These are phyloP conservation scores for Neofusicoccum umdonicola DNA, from an alignment of 2,329 filamentous ascomycete species.

Conservation along the genomic window DNA sequence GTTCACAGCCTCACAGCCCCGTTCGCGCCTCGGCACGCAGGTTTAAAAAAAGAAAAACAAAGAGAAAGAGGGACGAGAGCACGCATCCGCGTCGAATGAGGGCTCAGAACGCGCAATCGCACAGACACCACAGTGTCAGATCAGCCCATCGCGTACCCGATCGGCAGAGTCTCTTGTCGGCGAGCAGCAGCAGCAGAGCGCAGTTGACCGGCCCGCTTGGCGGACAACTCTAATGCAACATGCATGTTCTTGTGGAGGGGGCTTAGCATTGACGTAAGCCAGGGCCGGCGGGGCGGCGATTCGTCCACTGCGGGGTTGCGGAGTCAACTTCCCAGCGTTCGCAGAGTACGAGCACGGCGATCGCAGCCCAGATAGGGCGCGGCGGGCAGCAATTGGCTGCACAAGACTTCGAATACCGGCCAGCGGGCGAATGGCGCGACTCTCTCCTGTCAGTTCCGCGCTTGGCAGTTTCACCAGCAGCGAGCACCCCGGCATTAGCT, in stretches of 20 bases:
- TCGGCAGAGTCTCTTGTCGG: background rate
- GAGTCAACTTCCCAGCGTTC: background rate
- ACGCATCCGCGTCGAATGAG: background rate
- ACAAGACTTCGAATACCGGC: background rate
- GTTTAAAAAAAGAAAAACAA: background rate
- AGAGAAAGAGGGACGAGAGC: background rate
- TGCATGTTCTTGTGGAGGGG: background rate
- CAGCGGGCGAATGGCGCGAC: background rate
- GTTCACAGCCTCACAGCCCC: background rate
- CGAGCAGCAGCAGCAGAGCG: background rate
- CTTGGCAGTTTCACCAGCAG: constrained; percentile 5
- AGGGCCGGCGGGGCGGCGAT: background rate
- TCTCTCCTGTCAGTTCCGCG: background rate
- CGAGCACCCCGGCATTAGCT: background rate
- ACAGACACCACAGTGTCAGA: background rate
- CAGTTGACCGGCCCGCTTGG: background rate
- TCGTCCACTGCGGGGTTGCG: background rate
- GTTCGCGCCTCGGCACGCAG: background rate
- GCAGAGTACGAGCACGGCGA: background rate
- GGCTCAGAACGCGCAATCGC: background rate
- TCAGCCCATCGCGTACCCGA: background rate
- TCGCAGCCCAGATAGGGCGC: background rate
- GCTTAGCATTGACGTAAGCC: constrained; percentile 11
- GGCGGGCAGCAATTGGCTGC: background rate
- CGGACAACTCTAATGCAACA: background rate